Conservation (phyloP, 805 yeast genomes). For the Ogataea philodendri region DNA sequence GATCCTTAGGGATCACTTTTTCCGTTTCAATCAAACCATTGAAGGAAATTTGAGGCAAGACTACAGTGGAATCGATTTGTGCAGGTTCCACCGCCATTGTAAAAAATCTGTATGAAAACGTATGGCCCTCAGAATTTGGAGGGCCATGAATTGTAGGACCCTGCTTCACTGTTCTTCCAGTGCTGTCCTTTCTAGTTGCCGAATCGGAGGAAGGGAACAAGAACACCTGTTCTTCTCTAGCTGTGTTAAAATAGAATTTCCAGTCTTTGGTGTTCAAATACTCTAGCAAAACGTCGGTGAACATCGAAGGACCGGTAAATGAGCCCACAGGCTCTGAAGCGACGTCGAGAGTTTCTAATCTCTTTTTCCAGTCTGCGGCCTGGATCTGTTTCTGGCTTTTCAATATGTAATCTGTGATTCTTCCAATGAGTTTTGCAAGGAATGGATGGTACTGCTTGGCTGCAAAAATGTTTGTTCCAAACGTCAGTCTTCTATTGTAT, state of each 20-base stretch:
- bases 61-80: constrained; percentile 18
- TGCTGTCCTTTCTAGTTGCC: constrained; percentile 3
- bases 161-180: constrained; percentile 2
- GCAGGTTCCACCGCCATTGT: constrained; percentile 18
- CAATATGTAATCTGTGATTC: constrained; percentile 19
- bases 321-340: constrained; percentile 21
- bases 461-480: constrained; percentile 19
- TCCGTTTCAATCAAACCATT: constrained; percentile 15
- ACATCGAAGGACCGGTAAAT: constrained; percentile 24
- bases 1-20: constrained; percentile 1
- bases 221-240: constrained; percentile 10
- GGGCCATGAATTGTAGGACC: constrained; percentile 18
- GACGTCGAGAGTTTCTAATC: constrained; percentile 14
- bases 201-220: constrained; percentile 4
- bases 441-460: constrained; percentile 28
- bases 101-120: constrained; percentile 20
- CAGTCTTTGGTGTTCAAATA: constrained; percentile 19
- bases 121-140: constrained; percentile 3
- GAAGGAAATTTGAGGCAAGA: constrained; percentile 22
- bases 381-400: constrained; percentile 6
- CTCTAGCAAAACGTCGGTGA: constrained; percentile 25
- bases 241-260: constrained; percentile 7
- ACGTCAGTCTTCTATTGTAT: constrained; percentile 22
- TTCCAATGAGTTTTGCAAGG: constrained; percentile 24
- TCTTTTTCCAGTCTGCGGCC: constrained; percentile 16